A percentile compares a stretch with the other conserved stretches of the same genome.
These are phyloP conservation scores for Penicillium palitans DNA, from an alignment of 2,329 filamentous ascomycete species.

Conservation along the genomic window DNA sequence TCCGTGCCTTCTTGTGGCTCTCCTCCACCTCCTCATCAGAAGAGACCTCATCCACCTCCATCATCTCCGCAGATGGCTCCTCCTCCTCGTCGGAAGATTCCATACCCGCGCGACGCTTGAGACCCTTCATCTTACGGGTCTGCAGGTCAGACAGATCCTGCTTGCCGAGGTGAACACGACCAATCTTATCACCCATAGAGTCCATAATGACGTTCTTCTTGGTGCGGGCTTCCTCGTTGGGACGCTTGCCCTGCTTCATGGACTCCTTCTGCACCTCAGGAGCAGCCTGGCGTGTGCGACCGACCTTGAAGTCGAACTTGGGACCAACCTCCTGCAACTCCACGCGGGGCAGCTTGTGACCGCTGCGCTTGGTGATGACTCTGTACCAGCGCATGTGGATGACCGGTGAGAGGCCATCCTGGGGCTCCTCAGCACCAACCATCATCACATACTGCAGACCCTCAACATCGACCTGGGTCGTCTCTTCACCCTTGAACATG, in stretches of 20 bases:
- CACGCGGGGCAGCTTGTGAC: constrained; percentile 82
- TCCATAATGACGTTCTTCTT: constrained; percentile 98
- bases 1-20: constrained; percentile 36
- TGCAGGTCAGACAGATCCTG: constrained; percentile 86
- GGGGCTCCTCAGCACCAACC: constrained; percentile 70
- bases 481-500: constrained; percentile 82
- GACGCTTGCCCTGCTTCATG: constrained; percentile 76
- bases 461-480: constrained; percentile 86
- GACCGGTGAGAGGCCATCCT: constrained; percentile 42
- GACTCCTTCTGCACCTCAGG: constrained; percentile 83
- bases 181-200: constrained; percentile 92
- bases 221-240: constrained; percentile 55
- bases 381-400: constrained; percentile 77
- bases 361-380: constrained; percentile 80
- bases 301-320: constrained; percentile 85
- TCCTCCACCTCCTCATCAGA: constrained; percentile 20
- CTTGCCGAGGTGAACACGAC: constrained; percentile 84
- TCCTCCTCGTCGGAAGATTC: constrained; percentile 55
- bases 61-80: constrained; percentile 47
- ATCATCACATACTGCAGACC: constrained; percentile 89
- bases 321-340: constrained; percentile 96
- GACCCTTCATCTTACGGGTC: constrained; percentile 98
- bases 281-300: constrained; percentile 59
- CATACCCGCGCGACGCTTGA: constrained; percentile 76
- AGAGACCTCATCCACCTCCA: constrained; percentile 45